Evolutionary conservation across 2,329 filamentous ascomycete species (phyloP), one percentile per base, ranked within the genome.

Genomic region (Phialophora expanda): DNA sequence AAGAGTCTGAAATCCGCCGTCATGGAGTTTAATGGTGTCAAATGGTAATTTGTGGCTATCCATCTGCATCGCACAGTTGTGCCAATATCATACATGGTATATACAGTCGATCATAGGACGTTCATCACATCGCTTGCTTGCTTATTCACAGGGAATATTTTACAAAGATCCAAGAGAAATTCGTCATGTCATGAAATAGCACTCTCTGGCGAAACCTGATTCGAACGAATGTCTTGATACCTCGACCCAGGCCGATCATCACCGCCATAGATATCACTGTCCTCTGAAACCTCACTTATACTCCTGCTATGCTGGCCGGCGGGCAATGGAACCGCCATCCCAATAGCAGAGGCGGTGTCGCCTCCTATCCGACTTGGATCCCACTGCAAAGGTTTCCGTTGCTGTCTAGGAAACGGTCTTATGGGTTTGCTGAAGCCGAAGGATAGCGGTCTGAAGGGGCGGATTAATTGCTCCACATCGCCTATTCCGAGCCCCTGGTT

Each of bases 261-360:
- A 28, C 56, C 61, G 24, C 58, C 46, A 26, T 38, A 53, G 3
- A 53, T 41, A 28, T 61, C 58, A 34, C 46, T 61, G 20, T 38
- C 58, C 22, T 54, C 58, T n/a, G 58, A 61, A 17, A 53, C 24
- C 46, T 61, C 58, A 22, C 58, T 61, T 11, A 22, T 28, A 50
- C 46, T 61, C 22, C 58, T 41, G 14, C 46, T 34, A 48, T 65
- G 66, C 26, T 65, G 55, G 41, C 55, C 44, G 6, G 26, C n/a
- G 11, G 50, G 62, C 48, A 61, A 46, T 8, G 67, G 67, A 20
- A 69, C 53, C 12, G 67, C 67, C 62, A 69, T 67, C 8, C 67
- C 67, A 44, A 69, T 69, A 12, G 54, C 63, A 24, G 56, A 58
- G 22, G 62, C 38, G n/a, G 62, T 60, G 12, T 64, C 30, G 4